Evolutionary conservation across 352 stramenopile species (phyloP).

Genomic region (Globisporangium rhizosaccharum): DNA sequence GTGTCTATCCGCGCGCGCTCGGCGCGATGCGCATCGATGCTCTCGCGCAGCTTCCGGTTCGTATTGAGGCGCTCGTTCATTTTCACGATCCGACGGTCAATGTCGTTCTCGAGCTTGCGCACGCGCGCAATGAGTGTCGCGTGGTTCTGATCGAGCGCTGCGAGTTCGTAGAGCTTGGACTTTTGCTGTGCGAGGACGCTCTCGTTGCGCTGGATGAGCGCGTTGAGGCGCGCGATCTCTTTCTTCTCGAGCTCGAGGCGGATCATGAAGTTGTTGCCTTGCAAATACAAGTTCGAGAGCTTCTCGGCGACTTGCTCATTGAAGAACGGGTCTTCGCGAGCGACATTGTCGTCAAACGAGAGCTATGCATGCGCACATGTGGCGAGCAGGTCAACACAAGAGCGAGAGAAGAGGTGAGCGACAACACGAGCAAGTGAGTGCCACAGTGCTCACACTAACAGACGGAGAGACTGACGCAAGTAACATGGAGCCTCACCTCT

Average conservation of each 20-base stretch:
- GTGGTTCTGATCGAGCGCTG: slow-evolving; percentile 67
- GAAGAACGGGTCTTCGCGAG: slow-evolving; percentile 69
- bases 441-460: too few relatives aligned
- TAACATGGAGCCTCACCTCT: slow-evolving; percentile 32
- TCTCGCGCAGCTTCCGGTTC: slow-evolving; percentile 59
- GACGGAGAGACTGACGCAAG: not conserved
- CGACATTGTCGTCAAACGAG: slow-evolving; percentile 65
- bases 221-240: slow-evolving; percentile 58
- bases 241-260: slow-evolving; percentile 72
- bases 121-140: slow-evolving; percentile 47
- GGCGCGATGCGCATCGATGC: slow-evolving; percentile 60
- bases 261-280: slow-evolving; percentile 83
- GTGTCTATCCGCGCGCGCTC: slow-evolving; percentile 70
- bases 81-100: slow-evolving; percentile 76
- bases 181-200: slow-evolving; percentile 56
- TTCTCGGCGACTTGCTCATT: slow-evolving; percentile 71
- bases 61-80: slow-evolving; percentile 76
- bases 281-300: slow-evolving; percentile 66
- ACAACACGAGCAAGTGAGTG: not conserved
- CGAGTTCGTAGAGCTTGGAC: slow-evolving; percentile 69
- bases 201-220: slow-evolving; percentile 66
- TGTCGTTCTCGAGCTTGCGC: slow-evolving; percentile 80
- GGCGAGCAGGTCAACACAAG: not conserved
- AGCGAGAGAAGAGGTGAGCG: not conserved
- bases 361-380: slow-evolving; percentile 24